Evolutionary conservation across 129 eudicot genomes (phyloP), one percentile per base, ranked within the genome.

Genomic region (Tanacetum coccineum): DNA sequence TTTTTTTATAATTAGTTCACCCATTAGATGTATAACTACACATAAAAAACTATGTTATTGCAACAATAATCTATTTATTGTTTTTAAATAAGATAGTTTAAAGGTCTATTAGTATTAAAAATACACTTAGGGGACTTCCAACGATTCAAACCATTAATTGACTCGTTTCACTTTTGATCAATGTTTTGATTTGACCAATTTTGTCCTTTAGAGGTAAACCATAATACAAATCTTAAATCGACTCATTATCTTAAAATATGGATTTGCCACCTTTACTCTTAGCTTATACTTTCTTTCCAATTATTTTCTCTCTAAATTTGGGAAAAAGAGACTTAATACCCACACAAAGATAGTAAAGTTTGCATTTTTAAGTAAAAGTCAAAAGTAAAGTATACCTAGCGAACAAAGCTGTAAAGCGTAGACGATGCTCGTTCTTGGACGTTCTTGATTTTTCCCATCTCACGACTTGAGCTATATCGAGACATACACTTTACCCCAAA

Each of bases 381-480:
- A 71, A 13, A 17, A 60, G 49, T 13, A 59, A 67, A 62, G 45
- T 46, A 65, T 87, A 91, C 96, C 97, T 96, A 75, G 89, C 86
- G 76, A 91, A 85, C 15, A 90, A 84, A 76, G 97, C 97, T 30
- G 97, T 82, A 78, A 87, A 87, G 76, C 87, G 97, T 72, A 83
- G 84, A 76, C 97, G n/a, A n/a, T n/a, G n/a, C n/a, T n/a, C n/a
- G n/a, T n/a, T n/a, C n/a, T n/a, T n/a, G n/a, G n/a, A n/a, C n/a
- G n/a, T n/a, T n/a, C n/a, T n/a, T n/a, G n/a, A n/a, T n/a, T n/a
- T n/a, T n/a, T n/a, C n/a, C n/a, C n/a, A n/a, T n/a, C n/a, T n/a
- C n/a, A n/a, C n/a, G n/a, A n/a, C n/a, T n/a, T n/a, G n/a, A n/a
- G n/a, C n/a, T n/a, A n/a, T n/a, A n/a, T n/a, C n/a, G 18, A 91